Evolutionary conservation across 768 basidiomycete genomes (phyloP).

Genomic region (Boletus sensibilis): DNA sequence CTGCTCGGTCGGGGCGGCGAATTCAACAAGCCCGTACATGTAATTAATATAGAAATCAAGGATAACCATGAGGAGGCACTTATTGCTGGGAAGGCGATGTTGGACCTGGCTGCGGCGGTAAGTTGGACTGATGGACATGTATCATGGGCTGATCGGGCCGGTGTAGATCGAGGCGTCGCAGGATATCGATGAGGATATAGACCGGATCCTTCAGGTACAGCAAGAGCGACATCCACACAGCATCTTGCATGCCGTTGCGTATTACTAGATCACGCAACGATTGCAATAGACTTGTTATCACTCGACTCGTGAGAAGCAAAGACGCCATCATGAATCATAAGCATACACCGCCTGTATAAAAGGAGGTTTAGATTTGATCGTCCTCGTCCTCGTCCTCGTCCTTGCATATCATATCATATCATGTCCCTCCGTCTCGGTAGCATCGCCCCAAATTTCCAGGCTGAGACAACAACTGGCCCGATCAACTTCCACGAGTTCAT

Average conservation of each 20-base stretch:
- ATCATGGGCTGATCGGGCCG: slow-evolving; percentile 11
- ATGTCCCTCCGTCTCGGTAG: slow-evolving; percentile 77
- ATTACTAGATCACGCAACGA: slow-evolving; percentile 58
- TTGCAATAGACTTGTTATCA: slow-evolving; percentile 19
- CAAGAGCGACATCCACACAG: slow-evolving; percentile 90
- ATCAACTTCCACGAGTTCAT: slow-evolving; percentile 96
- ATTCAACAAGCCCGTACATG: slow-evolving; percentile 88
- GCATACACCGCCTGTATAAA: slow-evolving; percentile 5
- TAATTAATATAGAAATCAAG: slow-evolving; percentile 98
- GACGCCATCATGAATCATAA: slow-evolving; percentile 48
- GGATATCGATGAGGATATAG: slow-evolving; percentile 92
- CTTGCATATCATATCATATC: slow-evolving; percentile 10
- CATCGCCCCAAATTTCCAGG: slow-evolving; percentile 89
- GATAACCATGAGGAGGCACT: slow-evolving; percentile 98
- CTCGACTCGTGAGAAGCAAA: slow-evolving; percentile 60
- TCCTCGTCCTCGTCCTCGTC: background rate
- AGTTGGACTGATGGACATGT: slow-evolving; percentile 32
- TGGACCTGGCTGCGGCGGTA: slow-evolving; percentile 88
- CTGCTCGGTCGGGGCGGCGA: slow-evolving; percentile 86
- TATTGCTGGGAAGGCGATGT: slow-evolving; percentile 92
- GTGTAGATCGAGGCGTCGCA: slow-evolving; percentile 76
- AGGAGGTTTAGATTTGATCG: slow-evolving; percentile 1
- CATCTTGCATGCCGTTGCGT: slow-evolving; percentile 87
- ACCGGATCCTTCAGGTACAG: slow-evolving; percentile 78
- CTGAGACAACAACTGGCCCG: slow-evolving; percentile 79